Evolutionary conservation across 768 basidiomycete species (phyloP).

Genomic region (Sporobolomyces phaffii): DNA sequence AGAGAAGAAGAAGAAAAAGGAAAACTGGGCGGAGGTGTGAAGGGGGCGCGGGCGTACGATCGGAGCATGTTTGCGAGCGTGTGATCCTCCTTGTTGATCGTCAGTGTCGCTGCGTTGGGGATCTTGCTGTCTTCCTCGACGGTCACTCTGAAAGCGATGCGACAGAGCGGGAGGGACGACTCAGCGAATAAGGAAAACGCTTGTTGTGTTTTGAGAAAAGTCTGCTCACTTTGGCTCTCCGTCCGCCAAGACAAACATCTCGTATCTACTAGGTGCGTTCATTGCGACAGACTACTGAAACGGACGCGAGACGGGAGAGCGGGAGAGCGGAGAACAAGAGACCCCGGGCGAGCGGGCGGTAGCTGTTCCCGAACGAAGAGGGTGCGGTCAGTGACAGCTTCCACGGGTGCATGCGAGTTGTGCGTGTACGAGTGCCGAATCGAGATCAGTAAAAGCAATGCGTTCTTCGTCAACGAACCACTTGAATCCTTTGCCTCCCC

Average conservation of each 20-base stretch:
- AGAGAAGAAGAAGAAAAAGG: background rate
- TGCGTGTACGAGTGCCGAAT: no score
- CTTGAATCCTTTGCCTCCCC: slow-evolving; percentile 1
- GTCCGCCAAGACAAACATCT: slow-evolving; percentile 84
- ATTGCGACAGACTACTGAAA: slow-evolving; percentile 55
- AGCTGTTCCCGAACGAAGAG: background rate
- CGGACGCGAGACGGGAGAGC: background rate
- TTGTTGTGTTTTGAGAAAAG: no score
- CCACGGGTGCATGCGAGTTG: no score
- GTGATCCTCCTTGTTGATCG: slow-evolving; percentile 92
- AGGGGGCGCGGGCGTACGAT: slow-evolving; percentile 57
- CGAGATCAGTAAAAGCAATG: slow-evolving; percentile 40
- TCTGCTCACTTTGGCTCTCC: slow-evolving; percentile 91
- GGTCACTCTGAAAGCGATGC: slow-evolving; percentile 60
- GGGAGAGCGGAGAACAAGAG: background rate
- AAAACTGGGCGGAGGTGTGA: background rate
- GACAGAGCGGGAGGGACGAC: background rate
- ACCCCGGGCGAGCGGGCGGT: background rate
- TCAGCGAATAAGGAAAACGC: slow-evolving; percentile 26
- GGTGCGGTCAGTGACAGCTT: no score
- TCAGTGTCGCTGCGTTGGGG: slow-evolving; percentile 92
- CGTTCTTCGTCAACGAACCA: slow-evolving; percentile 23
- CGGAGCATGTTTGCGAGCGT: slow-evolving; percentile 95
- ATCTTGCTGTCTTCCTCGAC: slow-evolving; percentile 94
- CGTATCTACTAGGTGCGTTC: slow-evolving; percentile 92